phyloP scores from a whole-genome alignment of 306 rosid genomes.

The Lagenaria siceraria region DNA sequence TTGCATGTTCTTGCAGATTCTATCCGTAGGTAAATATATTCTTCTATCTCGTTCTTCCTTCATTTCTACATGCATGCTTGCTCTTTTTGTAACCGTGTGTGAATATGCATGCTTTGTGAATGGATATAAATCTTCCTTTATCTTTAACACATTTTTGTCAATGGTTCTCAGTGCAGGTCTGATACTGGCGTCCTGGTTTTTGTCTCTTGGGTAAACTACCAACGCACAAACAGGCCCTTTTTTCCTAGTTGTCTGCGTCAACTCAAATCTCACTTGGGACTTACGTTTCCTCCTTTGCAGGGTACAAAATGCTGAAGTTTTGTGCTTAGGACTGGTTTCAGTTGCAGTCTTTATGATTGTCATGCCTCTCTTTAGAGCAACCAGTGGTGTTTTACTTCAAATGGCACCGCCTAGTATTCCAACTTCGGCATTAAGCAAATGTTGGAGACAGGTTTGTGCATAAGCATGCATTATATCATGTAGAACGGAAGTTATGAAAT shows the following conservation, averaged over 20 bases:
- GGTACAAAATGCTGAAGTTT: slow-evolving; percentile 93
- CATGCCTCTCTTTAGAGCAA: slow-evolving; percentile 81
- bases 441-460: slow-evolving; percentile 75
- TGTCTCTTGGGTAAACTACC: slow-evolving; percentile 68
- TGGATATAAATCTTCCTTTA: not conserved
- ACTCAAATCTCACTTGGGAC: slow-evolving; percentile 14
- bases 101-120: not conserved
- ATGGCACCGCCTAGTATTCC: slow-evolving; percentile 92
- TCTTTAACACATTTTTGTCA: slow-evolving; percentile 26
- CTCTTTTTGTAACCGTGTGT: not conserved
- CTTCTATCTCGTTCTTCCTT: not conserved
- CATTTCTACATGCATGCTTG: not conserved
- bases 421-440: slow-evolving; percentile 77
- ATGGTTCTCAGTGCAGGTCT: slow-evolving; percentile 91
- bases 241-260: not conserved
- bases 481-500: not conserved
- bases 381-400: slow-evolving; percentile 90
- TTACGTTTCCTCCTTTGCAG: slow-evolving; percentile 26
- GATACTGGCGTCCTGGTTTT: slow-evolving; percentile 91
- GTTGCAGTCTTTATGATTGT: slow-evolving; percentile 77
- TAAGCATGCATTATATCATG: not conserved
- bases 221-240: not conserved
- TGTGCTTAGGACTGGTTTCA: slow-evolving; percentile 92
- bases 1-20: slow-evolving; percentile 95
- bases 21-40: slow-evolving; percentile 64